Percentiles rank a stretch among this genome's conserved stretches.
Conservation (phyloP, 2,329 filamentous ascomycete species). For the Ceratocystis ficicola region DNA sequence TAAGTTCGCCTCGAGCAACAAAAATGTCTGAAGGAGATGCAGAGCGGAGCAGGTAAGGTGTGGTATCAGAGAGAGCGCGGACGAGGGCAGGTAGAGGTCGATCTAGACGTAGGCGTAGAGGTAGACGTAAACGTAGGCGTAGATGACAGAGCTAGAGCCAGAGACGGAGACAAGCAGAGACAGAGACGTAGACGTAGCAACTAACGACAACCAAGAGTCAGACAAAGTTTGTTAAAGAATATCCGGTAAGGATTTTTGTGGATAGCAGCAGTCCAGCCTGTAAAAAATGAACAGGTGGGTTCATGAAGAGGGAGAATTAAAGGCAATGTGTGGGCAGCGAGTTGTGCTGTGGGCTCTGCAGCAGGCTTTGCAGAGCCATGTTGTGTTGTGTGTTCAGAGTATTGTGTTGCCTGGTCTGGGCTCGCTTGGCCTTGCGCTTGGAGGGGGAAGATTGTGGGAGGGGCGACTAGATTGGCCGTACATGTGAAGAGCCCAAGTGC, state of each 20-base stretch:
- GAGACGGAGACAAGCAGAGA: background rate
- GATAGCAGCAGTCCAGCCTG: background rate
- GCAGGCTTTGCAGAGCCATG: too few relatives aligned
- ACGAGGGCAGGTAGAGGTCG: too few relatives aligned
- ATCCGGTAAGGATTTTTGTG: constrained; percentile 1
- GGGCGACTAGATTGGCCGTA: background rate
- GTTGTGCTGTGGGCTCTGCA: background rate
- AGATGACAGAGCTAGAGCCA: background rate
- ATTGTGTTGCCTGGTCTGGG: background rate
- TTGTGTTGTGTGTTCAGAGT: background rate
- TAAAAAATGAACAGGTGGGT: constrained; percentile 8
- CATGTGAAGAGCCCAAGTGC: too few relatives aligned
- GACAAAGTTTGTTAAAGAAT: background rate
- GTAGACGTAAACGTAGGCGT: too few relatives aligned
- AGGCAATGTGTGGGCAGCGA: background rate
- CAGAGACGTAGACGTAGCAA: constrained; percentile 11
- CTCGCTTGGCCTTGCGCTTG: background rate
- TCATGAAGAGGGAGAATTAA: background rate
- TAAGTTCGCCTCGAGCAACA: background rate
- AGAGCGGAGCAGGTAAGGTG: background rate
- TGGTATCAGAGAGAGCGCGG: background rate
- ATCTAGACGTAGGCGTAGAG: background rate
- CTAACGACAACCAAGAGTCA: background rate
- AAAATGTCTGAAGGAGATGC: background rate
- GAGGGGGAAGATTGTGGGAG: constrained; percentile 6